Percentiles rank a stretch among this genome's conserved stretches.
phyloP scores from a whole-genome alignment of 2,329 filamentous ascomycete species.

The Thelonectria rubi region DNA sequence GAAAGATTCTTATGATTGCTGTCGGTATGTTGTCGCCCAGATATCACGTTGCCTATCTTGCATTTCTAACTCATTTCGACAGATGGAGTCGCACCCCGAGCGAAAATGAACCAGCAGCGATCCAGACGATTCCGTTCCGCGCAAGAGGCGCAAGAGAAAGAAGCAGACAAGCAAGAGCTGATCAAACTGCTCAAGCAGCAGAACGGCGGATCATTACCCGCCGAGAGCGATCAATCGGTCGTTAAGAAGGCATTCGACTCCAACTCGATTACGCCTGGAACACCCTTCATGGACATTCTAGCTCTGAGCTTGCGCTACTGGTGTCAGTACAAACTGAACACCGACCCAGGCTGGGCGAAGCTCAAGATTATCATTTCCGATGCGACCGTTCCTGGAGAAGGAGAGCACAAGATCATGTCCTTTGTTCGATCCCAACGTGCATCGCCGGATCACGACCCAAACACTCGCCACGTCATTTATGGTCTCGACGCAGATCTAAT shows the following conservation, averaged over 20 bases:
- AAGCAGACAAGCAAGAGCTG: constrained; percentile 88
- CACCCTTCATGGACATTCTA: constrained; percentile 98
- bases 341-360: constrained; percentile 93
- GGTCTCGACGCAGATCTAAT: constrained; percentile 97
- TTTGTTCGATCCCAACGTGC: constrained; percentile 94
- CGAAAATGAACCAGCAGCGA: constrained; percentile 99
- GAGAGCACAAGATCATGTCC: constrained; percentile 99
- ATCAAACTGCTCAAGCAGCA: constrained; percentile 85
- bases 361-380: constrained; percentile 99
- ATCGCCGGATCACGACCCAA: constrained; percentile 91
- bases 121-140: constrained; percentile 94
- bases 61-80: constrained; percentile 39
- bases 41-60: not conserved
- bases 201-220: constrained; percentile 70
- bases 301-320: constrained; percentile 92
- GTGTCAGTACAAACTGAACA: constrained; percentile 97
- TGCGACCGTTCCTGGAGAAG: constrained; percentile 95
- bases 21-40: constrained; percentile 70
- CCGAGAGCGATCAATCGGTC: constrained; percentile 67
- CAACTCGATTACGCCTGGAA: constrained; percentile 90
- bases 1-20: constrained; percentile 96
- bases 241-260: constrained; percentile 93
- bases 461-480: constrained; percentile 98
- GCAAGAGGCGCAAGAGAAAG: constrained; percentile 93
- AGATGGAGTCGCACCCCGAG: constrained; percentile 97